Conservation (phyloP, 257 asterid genomes). For the Fraxinus pennsylvanica region DNA sequence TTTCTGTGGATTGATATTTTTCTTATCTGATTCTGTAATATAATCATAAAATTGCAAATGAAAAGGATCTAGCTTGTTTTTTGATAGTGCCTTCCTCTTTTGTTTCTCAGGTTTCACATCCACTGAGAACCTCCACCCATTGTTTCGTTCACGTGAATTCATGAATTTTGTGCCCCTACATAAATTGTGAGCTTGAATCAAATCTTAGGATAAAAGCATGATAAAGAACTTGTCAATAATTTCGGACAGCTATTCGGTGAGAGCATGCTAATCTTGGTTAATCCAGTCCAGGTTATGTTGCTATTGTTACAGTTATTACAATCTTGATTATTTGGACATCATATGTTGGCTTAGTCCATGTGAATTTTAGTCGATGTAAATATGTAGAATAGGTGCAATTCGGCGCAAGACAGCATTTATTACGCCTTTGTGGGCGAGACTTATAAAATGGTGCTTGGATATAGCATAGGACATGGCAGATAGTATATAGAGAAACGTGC, state of each 20-base stretch:
- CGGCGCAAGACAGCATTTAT: neutral
- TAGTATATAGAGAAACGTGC: too few relatives aligned
- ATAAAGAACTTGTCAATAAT: neutral
- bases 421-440: neutral
- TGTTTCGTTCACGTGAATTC: neutral
- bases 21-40: neutral
- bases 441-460: neutral
- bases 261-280: neutral
- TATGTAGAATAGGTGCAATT: neutral
- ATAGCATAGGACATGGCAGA: too few relatives aligned
- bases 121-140: neutral
- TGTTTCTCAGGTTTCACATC: neutral
- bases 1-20: neutral
- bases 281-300: neutral
- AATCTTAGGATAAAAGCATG: neutral
- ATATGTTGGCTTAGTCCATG: neutral
- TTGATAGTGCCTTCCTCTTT: neutral
- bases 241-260: neutral
- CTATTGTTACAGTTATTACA: neutral
- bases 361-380: neutral
- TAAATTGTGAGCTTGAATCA: neutral
- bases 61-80: neutral
- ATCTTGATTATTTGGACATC: neutral
- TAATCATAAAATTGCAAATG: neutral
- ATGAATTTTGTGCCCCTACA: neutral